Conservation (phyloP, 352 stramenopile genomes). For the Pythium aquatile region DNA sequence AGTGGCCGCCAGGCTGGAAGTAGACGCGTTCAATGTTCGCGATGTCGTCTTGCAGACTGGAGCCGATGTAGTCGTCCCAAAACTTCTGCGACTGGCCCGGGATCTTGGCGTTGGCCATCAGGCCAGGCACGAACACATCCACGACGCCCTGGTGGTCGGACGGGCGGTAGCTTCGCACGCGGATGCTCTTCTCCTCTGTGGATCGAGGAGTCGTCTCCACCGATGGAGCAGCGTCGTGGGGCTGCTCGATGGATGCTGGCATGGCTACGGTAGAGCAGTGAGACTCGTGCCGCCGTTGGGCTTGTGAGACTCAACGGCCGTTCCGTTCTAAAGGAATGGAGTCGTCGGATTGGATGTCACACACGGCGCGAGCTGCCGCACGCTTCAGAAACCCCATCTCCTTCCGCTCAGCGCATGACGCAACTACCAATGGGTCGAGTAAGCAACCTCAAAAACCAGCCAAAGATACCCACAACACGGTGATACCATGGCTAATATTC, state of each 20-base stretch:
- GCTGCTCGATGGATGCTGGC: not conserved
- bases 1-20: conserved; percentile 39
- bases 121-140: conserved; percentile 8
- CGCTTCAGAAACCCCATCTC: no score
- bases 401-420: no score
- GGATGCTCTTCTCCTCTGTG: conserved; percentile 1
- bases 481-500: not conserved
- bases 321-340: not conserved
- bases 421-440: not conserved
- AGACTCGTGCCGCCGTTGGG: not conserved
- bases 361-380: not conserved
- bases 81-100: conserved; percentile 1
- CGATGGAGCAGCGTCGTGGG: not conserved
- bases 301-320: not conserved
- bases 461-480: not conserved
- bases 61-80: conserved; percentile 26
- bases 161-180: not conserved
- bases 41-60: conserved; percentile 35
- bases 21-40: conserved; percentile 36
- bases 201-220: not conserved
- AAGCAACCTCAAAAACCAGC: not conserved
- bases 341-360: not conserved
- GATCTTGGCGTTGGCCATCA: conserved; percentile 4
- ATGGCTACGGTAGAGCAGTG: not conserved
- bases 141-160: conserved; percentile 6